Evolutionary conservation across 352 stramenopile genomes (phyloP), one percentile per base, ranked within the genome.

Genomic region (Thraustotheca clavata): DNA sequence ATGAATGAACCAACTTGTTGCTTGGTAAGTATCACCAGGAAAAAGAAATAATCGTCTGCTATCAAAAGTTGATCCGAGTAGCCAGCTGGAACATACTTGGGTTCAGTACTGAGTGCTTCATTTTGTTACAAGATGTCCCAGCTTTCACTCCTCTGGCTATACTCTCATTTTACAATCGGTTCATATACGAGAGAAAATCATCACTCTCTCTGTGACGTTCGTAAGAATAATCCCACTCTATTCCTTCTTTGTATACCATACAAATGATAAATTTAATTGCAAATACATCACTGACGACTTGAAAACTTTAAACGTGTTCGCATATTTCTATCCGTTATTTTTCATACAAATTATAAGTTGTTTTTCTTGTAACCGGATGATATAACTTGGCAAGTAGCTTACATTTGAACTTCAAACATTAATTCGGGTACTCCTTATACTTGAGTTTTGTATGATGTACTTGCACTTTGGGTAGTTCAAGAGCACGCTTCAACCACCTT

Each of bases 381-480:
- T 43, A 20, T 16, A 18, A n/a, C 38, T 20, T 16, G n/a, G 39
- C 39, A 31, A 52, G 43, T 52, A 52, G 43, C 43, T 52, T 18
- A 7, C 39, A 31, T 52, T 52, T 52, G 43, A 52, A 52, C 24
- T 52, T 52, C 43, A 52, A 52, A 18, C 9, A 20, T 52, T 52
- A 18, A 31, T 7, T 11, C 1, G 7, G 43, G 43, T 52, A 31
- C 6, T 9, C 11, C 9, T 11, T 24, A 8, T 9, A 7, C 34
- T 35, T 52, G 43, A 52, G 43, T 31, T 52, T 52, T 52, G 43
- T 52, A 52, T 52, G 14, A 31, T 9, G 24, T 2, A 52, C 43
- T 52, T 52, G 43, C 43, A 52, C 24, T 52, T 52, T 31, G 43
- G n/a, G 9, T 35, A 52, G 43, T 52, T 52, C 43, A 52, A 52